Conservation (phyloP, 352 stramenopile species). For the Phytophthora foliorum region DNA sequence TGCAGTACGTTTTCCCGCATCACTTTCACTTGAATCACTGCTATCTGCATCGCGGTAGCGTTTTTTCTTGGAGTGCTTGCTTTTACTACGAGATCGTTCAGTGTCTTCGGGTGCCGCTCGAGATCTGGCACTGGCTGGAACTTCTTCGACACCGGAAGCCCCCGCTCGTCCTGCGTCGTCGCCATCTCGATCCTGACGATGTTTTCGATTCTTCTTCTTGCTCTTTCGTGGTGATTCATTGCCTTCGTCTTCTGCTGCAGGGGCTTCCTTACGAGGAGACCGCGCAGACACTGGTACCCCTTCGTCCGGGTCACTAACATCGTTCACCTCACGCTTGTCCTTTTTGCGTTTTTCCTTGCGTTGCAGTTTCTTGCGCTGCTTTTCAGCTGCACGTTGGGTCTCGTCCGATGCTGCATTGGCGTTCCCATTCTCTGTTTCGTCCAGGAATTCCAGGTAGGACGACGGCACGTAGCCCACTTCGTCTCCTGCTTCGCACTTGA, state of each 20-base stretch:
- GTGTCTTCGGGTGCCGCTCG: constrained; percentile 38
- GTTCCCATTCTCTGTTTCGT: constrained; percentile 33
- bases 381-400: constrained; percentile 49
- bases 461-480: constrained; percentile 82
- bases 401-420: constrained; percentile 30
- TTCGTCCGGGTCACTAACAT: constrained; percentile 55
- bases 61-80: constrained; percentile 67
- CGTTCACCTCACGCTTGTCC: constrained; percentile 38
- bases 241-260: constrained; percentile 35
- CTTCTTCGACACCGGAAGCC: constrained; percentile 20
- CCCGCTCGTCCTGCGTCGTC: constrained; percentile 23
- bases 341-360: constrained; percentile 69
- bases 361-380: constrained; percentile 74
- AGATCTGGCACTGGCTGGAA: constrained; percentile 27
- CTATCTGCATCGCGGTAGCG: constrained; percentile 47
- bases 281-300: constrained; percentile 22
- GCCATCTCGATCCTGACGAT: constrained; percentile 41
- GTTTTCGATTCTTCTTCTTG: constrained; percentile 72
- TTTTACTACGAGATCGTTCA: constrained; percentile 47
- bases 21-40: constrained; percentile 60
- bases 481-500: constrained; percentile 84
- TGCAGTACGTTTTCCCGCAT: constrained; percentile 30
- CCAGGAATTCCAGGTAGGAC: constrained; percentile 88
- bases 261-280: constrained; percentile 55
- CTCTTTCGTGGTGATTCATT: constrained; percentile 67